Conservation (phyloP, 2,329 filamentous ascomycete species). For the Cladosporium sp. region DNA sequence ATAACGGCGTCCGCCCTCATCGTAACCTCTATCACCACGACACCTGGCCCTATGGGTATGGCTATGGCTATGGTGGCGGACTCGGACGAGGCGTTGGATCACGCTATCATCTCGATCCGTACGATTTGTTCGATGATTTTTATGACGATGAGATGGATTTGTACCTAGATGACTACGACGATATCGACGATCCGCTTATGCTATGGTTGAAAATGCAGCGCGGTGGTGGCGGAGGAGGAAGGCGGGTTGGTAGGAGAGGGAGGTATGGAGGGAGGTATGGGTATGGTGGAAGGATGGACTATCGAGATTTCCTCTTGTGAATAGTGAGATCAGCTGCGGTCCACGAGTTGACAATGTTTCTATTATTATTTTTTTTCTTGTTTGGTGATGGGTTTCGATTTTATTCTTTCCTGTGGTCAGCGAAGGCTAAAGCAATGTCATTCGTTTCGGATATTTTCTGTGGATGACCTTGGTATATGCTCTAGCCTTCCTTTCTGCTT, state of each 20-base stretch:
- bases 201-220: neutral
- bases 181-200: conserved; percentile 3
- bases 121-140: conserved; percentile 4
- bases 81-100: neutral
- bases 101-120: neutral
- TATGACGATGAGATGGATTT: neutral
- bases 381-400: no score
- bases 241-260: neutral
- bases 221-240: neutral
- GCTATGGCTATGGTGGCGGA: neutral
- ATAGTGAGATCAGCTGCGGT: neutral
- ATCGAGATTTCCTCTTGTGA: neutral
- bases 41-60: no score
- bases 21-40: neutral
- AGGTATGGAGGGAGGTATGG: neutral
- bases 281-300: neutral
- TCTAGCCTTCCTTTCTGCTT: neutral
- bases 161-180: neutral
- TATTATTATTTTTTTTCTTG: no score
- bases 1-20: neutral
- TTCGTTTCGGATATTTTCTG: no score
- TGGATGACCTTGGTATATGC: no score
- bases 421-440: no score
- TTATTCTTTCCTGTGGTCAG: no score
- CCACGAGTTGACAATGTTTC: no score